Base-by-base conservation (phyloP, 2,329 filamentous ascomycete species). In the Colletotrichum plurivorum region DNA sequence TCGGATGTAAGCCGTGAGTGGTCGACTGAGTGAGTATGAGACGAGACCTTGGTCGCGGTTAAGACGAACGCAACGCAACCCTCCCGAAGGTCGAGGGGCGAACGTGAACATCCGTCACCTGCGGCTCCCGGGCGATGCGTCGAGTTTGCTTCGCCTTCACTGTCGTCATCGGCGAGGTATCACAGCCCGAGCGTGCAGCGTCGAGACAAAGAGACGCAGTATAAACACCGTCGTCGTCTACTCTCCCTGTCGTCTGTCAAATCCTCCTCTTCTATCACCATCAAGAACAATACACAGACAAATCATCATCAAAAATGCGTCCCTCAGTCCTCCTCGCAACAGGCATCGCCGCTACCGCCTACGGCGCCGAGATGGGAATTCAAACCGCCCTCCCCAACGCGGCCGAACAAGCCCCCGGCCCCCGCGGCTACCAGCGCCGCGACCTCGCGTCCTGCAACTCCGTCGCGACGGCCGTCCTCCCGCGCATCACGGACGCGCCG, bases 401-500 rank as follows among this genome's bases (percentile, higher is more conserved):
- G 18, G 62, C 8, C 27, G 27, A 31, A 10, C 27, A 51, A 6
- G 63, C 45, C 43, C 43, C 31, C 25, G 43, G 27, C 27, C 8
- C 8, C 27, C 8, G 27, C 27, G 9, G 9, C 27, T 31, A 22
- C 20, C 39, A 52, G 5, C 65, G 65, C 41, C 69, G 69, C 53
- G 69, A 70, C 20, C 46, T 71, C 43, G 41, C 62, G 25, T 20
- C 51, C 9, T 71, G 69, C 36, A 69, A 36, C 41, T 72, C 73
- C 2, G 70, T 73, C 53, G 75, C 71, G 39, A 46, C 62, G 2
- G 53, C 67, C 5, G 41, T 76, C 16, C 52, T 75, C 22, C 71
- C 75, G 12, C 57, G 52, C 10, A 51, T 77, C 18, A 73, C 71
- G n/a, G 58, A 67, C 39, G 25, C 72, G 15, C 76, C 76, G 16